Evolutionary conservation across 2,329 filamentous ascomycete genomes (phyloP).

Genomic region (Xylogone sp.): DNA sequence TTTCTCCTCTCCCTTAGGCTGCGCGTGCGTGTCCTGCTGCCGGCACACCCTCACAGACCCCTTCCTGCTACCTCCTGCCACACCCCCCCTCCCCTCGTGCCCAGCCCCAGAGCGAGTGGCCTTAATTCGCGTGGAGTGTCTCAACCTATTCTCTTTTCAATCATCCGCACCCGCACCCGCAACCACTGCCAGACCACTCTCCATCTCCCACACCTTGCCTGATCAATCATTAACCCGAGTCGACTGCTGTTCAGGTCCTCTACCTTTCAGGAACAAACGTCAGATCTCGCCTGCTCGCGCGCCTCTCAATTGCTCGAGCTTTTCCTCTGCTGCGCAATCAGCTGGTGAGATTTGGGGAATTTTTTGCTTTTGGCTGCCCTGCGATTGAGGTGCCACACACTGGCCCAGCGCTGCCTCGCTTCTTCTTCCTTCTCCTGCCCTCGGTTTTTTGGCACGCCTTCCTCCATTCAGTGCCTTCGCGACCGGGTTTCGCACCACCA

Average conservation of each 20-base stretch:
- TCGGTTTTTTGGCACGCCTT: conserved; percentile 20
- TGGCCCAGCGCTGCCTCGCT: conserved; percentile 13
- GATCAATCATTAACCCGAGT: conserved; percentile 29
- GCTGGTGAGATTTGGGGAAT: no score
- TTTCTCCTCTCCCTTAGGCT: neutral
- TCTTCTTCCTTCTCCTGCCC: conserved; percentile 14
- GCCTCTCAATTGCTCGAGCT: conserved; percentile 5
- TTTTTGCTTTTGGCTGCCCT: no score
- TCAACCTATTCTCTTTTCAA: conserved; percentile 28
- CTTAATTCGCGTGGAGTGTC: conserved; percentile 8
- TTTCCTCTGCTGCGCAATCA: conserved; percentile 1
- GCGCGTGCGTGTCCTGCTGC: no score
- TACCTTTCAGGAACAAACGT: conserved; percentile 2
- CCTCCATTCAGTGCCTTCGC: conserved; percentile 27
- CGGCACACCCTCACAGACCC: no score
- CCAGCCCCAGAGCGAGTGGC: no score
- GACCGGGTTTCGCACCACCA: conserved; percentile 29
- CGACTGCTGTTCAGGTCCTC: conserved; percentile 20
- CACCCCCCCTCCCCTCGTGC: no score
- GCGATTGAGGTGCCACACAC: conserved; percentile 7
- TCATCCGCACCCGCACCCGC: conserved; percentile 22
- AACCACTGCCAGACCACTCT: conserved; percentile 8
- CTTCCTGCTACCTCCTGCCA: no score
- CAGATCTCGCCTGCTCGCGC: conserved; percentile 2
- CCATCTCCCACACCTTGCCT: conserved; percentile 20